A percentile compares a stretch with the other conserved stretches of the same genome.
These are phyloP conservation scores for Stereocaulon alpinum DNA, from an alignment of 495 filamentous ascomycete species.

Conservation along the genomic window DNA sequence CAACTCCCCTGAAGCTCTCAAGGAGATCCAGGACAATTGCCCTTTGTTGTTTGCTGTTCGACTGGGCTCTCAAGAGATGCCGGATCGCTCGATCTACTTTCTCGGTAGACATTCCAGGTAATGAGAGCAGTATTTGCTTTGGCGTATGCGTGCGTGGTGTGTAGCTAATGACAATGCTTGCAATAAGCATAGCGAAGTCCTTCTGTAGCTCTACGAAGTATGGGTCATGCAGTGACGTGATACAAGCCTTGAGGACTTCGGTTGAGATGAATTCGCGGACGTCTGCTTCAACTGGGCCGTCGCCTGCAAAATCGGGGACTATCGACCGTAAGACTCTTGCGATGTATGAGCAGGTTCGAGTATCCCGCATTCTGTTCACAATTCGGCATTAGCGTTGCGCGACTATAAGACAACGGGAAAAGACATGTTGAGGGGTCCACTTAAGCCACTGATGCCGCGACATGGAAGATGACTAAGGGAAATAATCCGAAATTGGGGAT, in stretches of 20 bases:
- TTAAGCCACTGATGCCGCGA: too few species aligned
- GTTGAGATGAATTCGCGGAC: constrained; percentile 87
- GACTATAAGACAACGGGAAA: too few species aligned
- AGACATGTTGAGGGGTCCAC: too few species aligned
- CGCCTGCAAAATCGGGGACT: constrained; percentile 61
- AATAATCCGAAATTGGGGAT: too few species aligned
- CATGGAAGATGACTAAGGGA: too few species aligned
- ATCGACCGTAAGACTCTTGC: constrained; percentile 75
- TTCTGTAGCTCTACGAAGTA: constrained; percentile 97
- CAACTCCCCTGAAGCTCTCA: constrained; percentile 74
- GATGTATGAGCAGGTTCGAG: constrained; percentile 76
- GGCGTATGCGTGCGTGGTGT: constrained; percentile 46
- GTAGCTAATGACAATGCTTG: constrained; percentile 70
- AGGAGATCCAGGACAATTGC: constrained; percentile 79
- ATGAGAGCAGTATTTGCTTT: constrained; percentile 41
- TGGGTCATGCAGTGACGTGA: constrained; percentile 81
- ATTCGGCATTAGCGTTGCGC: too few species aligned
- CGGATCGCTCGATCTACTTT: constrained; percentile 53
- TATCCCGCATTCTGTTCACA: constrained; percentile 57
- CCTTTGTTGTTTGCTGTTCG: constrained; percentile 62
- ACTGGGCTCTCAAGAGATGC: constrained; percentile 37
- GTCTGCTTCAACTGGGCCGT: constrained; percentile 46
- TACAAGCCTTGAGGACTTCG: constrained; percentile 71
- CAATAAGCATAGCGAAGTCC: constrained; percentile 81
- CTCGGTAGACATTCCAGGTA: constrained; percentile 49